Evolutionary conservation across 345 rosid genomes (phyloP), one percentile per base, ranked within the genome.

Genomic region (Ceriops zippeliana): DNA sequence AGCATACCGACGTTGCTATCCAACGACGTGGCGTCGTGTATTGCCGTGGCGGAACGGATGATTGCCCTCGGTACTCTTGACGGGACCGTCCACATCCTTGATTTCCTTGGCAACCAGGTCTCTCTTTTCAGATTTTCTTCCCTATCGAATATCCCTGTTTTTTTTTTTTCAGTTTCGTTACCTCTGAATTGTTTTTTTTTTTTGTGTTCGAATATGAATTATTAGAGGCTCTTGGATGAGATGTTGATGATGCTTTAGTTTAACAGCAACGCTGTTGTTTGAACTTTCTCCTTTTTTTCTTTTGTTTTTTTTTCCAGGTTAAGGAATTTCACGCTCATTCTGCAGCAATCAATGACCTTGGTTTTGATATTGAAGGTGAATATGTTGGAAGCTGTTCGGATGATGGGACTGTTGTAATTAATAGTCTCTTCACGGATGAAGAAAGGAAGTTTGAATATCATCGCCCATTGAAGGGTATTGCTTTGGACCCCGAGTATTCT

Each of bases 341-440:
- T 51, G 97, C 96, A 28, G 83, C 89, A 4, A 98, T 96, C 67
- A 96, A 96, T 81, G 98, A 92, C 76, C 89, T 96, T 52, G 90
- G 90, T 82, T 92, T 96, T 77, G 99, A 96, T 73, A 51, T 75
- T 1, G 97, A 92, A 72, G 99, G 97, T 67, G 99, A 96, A 82
- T 92, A 85, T 69, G 81, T 96, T 10, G 99, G 90, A 72, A 96
- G 99, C 78, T 92, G 99, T 84, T 96, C 99, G 1, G 96, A 96
- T 83, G 99, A 90, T 82, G 98, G 99, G 26, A 84, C 95, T 79
- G 96, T 92, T 51, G 87, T 89, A 27, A 84, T 92, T 71, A 89
- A 89, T 69, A 88, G 99, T 58, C 98, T 96, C 70, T 96, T 96
- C 85, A 90, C 89, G 69, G 99, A 96, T 65, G 97, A 96, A 83